A percentile compares a stretch with the other conserved stretches of the same genome.
These are phyloP conservation scores for Boletus speciosus DNA, from an alignment of 768 basidiomycete species.

Conservation along the genomic window DNA sequence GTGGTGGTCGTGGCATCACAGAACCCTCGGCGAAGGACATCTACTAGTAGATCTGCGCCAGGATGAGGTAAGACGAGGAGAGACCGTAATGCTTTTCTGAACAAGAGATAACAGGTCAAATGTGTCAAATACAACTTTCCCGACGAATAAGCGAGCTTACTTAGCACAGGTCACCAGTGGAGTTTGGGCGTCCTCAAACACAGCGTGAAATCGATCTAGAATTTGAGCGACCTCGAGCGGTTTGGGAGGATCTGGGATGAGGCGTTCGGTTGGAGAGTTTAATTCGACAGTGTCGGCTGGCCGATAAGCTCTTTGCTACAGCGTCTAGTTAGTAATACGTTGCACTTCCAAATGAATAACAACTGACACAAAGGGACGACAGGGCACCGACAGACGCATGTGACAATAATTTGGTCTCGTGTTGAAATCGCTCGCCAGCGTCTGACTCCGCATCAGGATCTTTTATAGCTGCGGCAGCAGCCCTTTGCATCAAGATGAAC, in stretches of 20 bases:
- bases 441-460: slow-evolving; percentile 52
- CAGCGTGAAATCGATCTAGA: slow-evolving; percentile 65
- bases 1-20: slow-evolving; percentile 50
- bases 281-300: slow-evolving; percentile 52
- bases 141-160: slow-evolving; percentile 42
- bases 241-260: slow-evolving; percentile 46
- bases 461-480: slow-evolving; percentile 51
- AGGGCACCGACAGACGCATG: slow-evolving; percentile 83
- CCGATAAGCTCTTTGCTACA: slow-evolving; percentile 76
- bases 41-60: slow-evolving; percentile 57
- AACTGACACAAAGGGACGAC: slow-evolving; percentile 82
- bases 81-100: slow-evolving; percentile 72
- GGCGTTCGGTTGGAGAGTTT: slow-evolving; percentile 61
- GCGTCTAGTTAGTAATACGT: neutral
- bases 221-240: slow-evolving; percentile 50
- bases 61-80: slow-evolving; percentile 56
- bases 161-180: slow-evolving; percentile 55
- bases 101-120: slow-evolving; percentile 2
- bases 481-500: slow-evolving; percentile 66
- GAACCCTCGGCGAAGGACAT: slow-evolving; percentile 66
- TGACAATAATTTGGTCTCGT: slow-evolving; percentile 70
- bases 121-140: neutral
- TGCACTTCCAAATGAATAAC: neutral
- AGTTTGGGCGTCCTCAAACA: slow-evolving; percentile 58
- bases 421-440: slow-evolving; percentile 57